Conservation (phyloP, 2,329 filamentous ascomycete species). For the Fusarium equiseti region DNA sequence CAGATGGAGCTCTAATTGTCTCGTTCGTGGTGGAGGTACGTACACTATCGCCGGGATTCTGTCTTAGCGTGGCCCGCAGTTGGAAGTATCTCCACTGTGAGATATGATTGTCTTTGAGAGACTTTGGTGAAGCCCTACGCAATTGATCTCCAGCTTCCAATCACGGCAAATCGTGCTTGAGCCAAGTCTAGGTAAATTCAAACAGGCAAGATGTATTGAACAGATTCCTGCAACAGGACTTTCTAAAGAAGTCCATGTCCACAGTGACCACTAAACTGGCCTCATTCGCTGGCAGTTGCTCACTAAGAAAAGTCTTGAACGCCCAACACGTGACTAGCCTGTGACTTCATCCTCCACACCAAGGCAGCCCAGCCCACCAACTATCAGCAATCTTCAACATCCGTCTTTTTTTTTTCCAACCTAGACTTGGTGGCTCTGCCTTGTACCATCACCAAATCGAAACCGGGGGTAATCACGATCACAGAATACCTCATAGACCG, state of each 20-base stretch:
- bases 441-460: slow-evolving; percentile 28
- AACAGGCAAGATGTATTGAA: not conserved
- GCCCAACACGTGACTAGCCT: slow-evolving; percentile 42
- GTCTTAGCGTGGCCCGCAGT: slow-evolving; percentile 22
- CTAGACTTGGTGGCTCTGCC: slow-evolving; percentile 30
- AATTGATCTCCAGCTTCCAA: not conserved
- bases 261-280: not conserved
- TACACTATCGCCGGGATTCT: slow-evolving; percentile 30
- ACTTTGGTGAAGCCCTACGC: not conserved
- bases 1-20: slow-evolving; percentile 47
- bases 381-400: slow-evolving; percentile 45
- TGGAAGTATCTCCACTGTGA: slow-evolving; percentile 21
- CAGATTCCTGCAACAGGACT: not conserved
- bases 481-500: slow-evolving; percentile 2
- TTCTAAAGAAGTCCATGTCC: not conserved
- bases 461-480: slow-evolving; percentile 12
- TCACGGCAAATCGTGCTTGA: not conserved
- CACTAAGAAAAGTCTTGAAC: slow-evolving; percentile 39
- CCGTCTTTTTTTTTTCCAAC: slow-evolving; percentile 36
- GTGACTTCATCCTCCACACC: slow-evolving; percentile 49
- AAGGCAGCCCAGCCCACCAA: slow-evolving; percentile 47
- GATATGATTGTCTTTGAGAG: not conserved
- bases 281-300: slow-evolving; percentile 1
- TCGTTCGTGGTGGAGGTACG: slow-evolving; percentile 32
- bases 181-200: not conserved